Evolutionary conservation across 352 stramenopile genomes (phyloP).

Genomic region (Globisporangium paroecandrum): DNA sequence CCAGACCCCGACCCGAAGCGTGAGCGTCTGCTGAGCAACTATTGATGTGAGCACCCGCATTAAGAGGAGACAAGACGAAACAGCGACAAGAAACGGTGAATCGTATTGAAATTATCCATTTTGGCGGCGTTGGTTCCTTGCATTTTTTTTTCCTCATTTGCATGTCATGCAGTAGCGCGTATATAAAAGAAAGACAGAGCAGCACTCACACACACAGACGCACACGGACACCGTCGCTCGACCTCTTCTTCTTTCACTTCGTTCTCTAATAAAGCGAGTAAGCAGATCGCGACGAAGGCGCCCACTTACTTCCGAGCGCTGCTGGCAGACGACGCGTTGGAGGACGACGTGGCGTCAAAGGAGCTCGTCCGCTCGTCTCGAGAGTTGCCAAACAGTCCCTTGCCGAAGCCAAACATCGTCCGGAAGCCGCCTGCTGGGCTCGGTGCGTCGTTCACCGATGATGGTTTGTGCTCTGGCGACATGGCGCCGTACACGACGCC

Average conservation of each 20-base stretch:
- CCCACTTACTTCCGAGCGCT: slow-evolving; percentile 13
- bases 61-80: neutral
- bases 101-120: neutral
- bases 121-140: neutral
- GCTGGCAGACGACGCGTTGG: slow-evolving; percentile 14
- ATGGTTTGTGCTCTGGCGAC: slow-evolving; percentile 32
- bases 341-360: slow-evolving; percentile 39
- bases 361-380: slow-evolving; percentile 58
- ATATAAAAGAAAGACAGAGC: slow-evolving; percentile 18
- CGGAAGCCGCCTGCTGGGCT: slow-evolving; percentile 42
- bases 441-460: slow-evolving; percentile 29
- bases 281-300: neutral
- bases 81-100: neutral
- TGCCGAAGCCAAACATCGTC: slow-evolving; percentile 70
- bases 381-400: slow-evolving; percentile 52
- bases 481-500: slow-evolving; percentile 21
- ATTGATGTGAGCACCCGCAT: slow-evolving; percentile 17
- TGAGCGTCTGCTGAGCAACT: slow-evolving; percentile 63
- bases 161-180: slow-evolving; percentile 1
- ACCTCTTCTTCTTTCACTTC: slow-evolving; percentile 2
- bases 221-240: slow-evolving; percentile 3
- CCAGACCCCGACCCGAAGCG: slow-evolving; percentile 65
- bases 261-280: slow-evolving; percentile 15
- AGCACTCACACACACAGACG: slow-evolving; percentile 14
- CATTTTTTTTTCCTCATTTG: neutral